These are phyloP conservation scores for Xylaria flabelliformis DNA, from an alignment of 495 filamentous ascomycete species.

Conservation along the genomic window DNA sequence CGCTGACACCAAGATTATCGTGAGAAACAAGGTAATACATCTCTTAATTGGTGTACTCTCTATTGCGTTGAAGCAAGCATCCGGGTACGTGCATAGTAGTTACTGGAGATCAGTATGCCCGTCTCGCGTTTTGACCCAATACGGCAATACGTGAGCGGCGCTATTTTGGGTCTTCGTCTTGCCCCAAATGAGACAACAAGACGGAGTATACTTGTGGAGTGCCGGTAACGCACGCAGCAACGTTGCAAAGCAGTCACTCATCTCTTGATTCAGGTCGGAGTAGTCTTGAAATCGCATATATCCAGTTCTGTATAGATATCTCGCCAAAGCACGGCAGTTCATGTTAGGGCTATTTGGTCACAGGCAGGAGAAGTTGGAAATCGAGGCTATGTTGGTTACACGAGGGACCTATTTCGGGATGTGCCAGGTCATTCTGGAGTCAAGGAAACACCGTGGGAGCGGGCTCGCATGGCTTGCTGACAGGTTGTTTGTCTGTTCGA, in stretches of 20 bases:
- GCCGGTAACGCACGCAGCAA: conserved; percentile 1
- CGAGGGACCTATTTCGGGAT: conserved; percentile 6
- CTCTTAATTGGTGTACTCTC: neutral
- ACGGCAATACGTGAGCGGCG: neutral
- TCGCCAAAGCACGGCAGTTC: neutral
- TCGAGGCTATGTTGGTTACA: conserved; percentile 14
- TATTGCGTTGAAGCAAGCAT: conserved; percentile 1
- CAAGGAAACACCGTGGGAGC: conserved; percentile 2
- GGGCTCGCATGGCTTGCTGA: conserved; percentile 9
- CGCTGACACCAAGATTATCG: conserved; percentile 19
- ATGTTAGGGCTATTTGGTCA: neutral
- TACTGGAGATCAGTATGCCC: neutral
- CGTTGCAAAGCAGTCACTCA: neutral
- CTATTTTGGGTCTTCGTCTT: neutral
- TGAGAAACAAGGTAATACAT: neutral
- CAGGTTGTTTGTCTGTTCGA: neutral
- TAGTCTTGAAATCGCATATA: neutral
- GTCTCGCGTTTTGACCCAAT: conserved; percentile 2
- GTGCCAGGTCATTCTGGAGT: conserved; percentile 17
- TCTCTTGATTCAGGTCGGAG: neutral
- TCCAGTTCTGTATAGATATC: neutral
- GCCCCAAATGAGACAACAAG: neutral
- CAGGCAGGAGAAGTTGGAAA: neutral
- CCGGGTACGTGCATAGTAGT: neutral
- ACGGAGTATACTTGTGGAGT: neutral